A percentile compares a stretch with the other conserved stretches of the same genome.
Evolutionary conservation across 768 basidiomycete species (phyloP).

Genomic region (Dacryopinax spathularia): DNA sequence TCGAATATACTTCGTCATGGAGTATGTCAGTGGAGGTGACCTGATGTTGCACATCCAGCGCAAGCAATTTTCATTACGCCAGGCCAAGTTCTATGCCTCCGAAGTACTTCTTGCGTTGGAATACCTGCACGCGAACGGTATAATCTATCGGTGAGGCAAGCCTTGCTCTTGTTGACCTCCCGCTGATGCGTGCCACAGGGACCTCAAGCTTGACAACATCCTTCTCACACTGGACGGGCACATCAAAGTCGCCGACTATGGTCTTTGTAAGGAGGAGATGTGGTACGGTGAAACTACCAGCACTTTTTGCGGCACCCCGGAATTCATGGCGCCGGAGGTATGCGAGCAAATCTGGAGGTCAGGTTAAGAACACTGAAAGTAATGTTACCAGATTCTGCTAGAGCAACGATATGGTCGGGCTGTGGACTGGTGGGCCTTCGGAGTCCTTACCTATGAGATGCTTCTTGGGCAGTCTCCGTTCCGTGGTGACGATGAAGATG

Average conservation of each 20-base stretch:
- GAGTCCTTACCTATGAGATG: slow-evolving; percentile 98
- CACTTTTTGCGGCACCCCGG: slow-evolving; percentile 98
- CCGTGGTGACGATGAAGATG: slow-evolving; percentile 97
- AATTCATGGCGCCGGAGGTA: slow-evolving; percentile 99
- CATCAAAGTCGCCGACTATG: slow-evolving; percentile 98
- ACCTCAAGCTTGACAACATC: slow-evolving; percentile 96
- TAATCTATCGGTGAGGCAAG: slow-evolving; percentile 78
- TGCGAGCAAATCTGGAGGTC: too few relatives aligned
- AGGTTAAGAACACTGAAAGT: too few relatives aligned
- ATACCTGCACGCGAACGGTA: slow-evolving; percentile 98
- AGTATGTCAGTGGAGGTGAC: slow-evolving; percentile 97
- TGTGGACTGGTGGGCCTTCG: slow-evolving; percentile 99
- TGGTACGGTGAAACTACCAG: slow-evolving; percentile 91
- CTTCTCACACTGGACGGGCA: slow-evolving; percentile 92
- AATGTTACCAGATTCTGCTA: slow-evolving; percentile 63
- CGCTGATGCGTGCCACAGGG: slow-evolving; percentile 33
- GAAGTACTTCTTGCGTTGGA: slow-evolving; percentile 92
- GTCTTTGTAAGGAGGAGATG: slow-evolving; percentile 99
- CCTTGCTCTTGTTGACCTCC: not conserved
- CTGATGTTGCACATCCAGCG: slow-evolving; percentile 99
- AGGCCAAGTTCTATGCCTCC: slow-evolving; percentile 97
- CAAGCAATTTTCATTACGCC: slow-evolving; percentile 94
- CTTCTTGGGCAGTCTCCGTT: slow-evolving; percentile 96
- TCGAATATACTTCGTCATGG: slow-evolving; percentile 99
- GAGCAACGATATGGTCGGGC: slow-evolving; percentile 98